These are phyloP conservation scores for Penicillium sp. DNA, from an alignment of 2,329 filamentous ascomycete genomes.

Conservation along the genomic window DNA sequence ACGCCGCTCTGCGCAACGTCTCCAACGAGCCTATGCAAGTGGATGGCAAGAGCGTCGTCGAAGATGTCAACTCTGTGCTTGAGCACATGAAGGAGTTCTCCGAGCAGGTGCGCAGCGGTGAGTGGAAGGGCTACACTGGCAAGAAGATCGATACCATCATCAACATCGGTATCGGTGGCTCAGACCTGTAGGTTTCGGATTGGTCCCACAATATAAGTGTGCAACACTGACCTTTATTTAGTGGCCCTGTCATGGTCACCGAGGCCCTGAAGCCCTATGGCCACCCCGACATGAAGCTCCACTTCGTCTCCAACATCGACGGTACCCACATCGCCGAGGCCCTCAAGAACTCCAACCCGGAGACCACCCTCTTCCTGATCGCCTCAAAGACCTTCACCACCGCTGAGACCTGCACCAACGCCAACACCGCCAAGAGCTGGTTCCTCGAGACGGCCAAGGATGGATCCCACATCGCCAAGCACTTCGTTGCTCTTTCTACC, in stretches of 20 bases:
- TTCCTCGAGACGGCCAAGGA: slow-evolving; percentile 85
- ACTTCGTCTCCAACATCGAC: slow-evolving; percentile 99
- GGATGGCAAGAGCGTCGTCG: slow-evolving; percentile 87
- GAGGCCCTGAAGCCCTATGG: slow-evolving; percentile 96
- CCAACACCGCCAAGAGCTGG: slow-evolving; percentile 94
- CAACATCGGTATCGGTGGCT: slow-evolving; percentile 97
- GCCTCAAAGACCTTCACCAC: slow-evolving; percentile 99
- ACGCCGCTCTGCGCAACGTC: slow-evolving; percentile 87
- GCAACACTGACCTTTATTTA: slow-evolving; percentile 31
- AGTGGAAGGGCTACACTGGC: slow-evolving; percentile 95
- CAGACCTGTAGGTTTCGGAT: slow-evolving; percentile 71
- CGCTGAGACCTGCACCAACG: slow-evolving; percentile 93
- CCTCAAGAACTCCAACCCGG: slow-evolving; percentile 78
- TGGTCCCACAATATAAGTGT: background rate
- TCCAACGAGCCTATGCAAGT: slow-evolving; percentile 76
- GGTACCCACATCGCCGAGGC: slow-evolving; percentile 97
- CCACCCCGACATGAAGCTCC: slow-evolving; percentile 75
- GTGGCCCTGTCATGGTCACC: slow-evolving; percentile 97
- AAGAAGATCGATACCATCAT: slow-evolving; percentile 96
- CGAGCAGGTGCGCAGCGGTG: slow-evolving; percentile 85
- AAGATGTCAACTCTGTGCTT: slow-evolving; percentile 83
- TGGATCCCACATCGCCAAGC: slow-evolving; percentile 74
- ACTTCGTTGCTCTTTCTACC: slow-evolving; percentile 96
- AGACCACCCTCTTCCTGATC: slow-evolving; percentile 97
- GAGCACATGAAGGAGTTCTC: slow-evolving; percentile 99